These are phyloP conservation scores for Lasiodiplodia sp. DNA, from an alignment of 2,329 filamentous ascomycete species.

Conservation along the genomic window DNA sequence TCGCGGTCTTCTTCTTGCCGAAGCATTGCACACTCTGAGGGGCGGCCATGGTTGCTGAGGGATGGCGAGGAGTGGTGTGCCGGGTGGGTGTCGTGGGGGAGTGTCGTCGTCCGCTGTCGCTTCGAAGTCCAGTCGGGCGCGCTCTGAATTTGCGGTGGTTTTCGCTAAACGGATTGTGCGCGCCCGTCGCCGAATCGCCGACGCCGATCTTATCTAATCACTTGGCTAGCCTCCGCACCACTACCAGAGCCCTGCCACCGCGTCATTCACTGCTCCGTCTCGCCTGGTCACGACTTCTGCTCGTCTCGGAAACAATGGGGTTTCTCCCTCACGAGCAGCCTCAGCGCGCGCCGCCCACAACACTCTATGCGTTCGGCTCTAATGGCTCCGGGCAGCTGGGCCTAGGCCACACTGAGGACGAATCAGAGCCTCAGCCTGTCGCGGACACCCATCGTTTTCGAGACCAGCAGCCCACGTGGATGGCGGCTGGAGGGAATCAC, in stretches of 20 bases:
- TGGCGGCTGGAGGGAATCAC: conserved; percentile 82
- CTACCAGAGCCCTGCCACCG: not conserved
- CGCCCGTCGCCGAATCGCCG: conserved; percentile 19
- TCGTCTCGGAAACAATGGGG: not conserved
- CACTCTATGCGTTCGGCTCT: conserved; percentile 58
- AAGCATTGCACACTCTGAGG: conserved; percentile 79
- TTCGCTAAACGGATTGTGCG: conserved; percentile 31
- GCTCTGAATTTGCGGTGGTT: conserved; percentile 28
- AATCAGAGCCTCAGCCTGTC: conserved; percentile 39
- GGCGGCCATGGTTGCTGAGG: conserved; percentile 72
- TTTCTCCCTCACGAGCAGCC: conserved; percentile 16
- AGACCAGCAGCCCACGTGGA: conserved; percentile 34
- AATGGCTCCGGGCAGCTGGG: conserved; percentile 62
- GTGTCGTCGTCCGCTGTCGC: conserved; percentile 29
- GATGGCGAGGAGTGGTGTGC: conserved; percentile 27
- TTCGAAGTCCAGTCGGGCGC: conserved; percentile 26
- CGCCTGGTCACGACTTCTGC: not conserved
- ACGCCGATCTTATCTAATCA: conserved; percentile 30
- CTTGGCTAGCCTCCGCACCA: not conserved
- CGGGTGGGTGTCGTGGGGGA: conserved; percentile 26
- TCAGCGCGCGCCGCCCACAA: conserved; percentile 23
- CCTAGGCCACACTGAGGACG: conserved; percentile 52
- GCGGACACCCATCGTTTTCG: conserved; percentile 28
- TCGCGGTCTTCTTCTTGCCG: conserved; percentile 79
- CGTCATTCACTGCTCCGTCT: not conserved